phyloP scores from a whole-genome alignment of 2,329 filamentous ascomycete genomes.

The Coleophoma eucalyptorum region DNA sequence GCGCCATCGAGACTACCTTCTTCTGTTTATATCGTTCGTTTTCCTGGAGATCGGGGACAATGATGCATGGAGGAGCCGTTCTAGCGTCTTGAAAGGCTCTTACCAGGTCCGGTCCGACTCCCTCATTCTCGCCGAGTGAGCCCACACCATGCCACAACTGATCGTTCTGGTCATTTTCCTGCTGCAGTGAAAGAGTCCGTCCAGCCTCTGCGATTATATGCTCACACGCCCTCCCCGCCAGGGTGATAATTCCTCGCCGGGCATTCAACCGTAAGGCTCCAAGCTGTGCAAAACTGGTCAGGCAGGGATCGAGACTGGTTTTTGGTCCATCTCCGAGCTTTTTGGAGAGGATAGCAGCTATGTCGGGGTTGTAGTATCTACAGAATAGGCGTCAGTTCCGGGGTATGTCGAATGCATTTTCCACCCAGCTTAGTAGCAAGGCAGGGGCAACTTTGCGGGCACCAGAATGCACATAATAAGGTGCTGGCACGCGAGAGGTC shows the following conservation, averaged over 20 bases:
- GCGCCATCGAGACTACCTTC: constrained; percentile 29
- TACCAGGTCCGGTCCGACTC: constrained; percentile 11
- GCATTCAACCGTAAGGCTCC: constrained; percentile 42
- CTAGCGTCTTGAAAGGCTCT: constrained; percentile 12
- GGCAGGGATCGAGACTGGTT: constrained; percentile 28
- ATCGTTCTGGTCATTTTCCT: constrained; percentile 22
- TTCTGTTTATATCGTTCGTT: constrained; percentile 33
- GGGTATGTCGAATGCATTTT: neutral
- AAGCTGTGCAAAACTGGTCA: constrained; percentile 44
- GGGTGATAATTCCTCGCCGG: constrained; percentile 41
- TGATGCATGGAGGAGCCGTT: constrained; percentile 10
- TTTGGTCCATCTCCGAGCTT: neutral
- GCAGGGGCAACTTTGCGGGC: neutral
- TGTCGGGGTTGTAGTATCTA: constrained; percentile 17
- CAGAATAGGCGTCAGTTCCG: neutral
- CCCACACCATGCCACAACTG: constrained; percentile 24
- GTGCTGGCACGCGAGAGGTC: too few relatives aligned
- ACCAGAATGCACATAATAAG: neutral
- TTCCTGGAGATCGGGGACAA: constrained; percentile 34
- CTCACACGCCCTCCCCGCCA: constrained; percentile 15
- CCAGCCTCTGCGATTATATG: constrained; percentile 24
- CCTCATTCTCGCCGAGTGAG: neutral
- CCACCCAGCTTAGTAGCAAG: neutral
- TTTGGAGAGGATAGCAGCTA: neutral
- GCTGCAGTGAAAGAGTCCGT: constrained; percentile 18